Base-by-base conservation (phyloP, 352 stramenopile species). In the Phytopythium kandeliae region DNA sequence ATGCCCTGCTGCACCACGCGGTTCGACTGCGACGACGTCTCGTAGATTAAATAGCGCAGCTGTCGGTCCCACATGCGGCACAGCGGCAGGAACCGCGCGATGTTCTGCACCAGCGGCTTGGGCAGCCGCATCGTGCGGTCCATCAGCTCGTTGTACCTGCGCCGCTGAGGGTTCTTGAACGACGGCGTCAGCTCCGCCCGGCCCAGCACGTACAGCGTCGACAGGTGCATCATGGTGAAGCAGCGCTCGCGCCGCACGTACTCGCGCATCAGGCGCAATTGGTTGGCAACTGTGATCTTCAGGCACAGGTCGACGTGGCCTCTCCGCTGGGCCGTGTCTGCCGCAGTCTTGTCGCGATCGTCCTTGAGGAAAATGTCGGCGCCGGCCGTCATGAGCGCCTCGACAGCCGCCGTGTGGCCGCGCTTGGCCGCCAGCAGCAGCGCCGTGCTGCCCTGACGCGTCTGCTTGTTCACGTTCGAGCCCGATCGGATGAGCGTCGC, bases 321-420 rank as follows among this genome's bases (percentile, higher is more conserved):
- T 53, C 85, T 66, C 10, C 85, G 79, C 43, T 91, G 78, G 3
- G 85, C 85, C 28, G 79, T 93, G 50, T 95, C 82, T 4, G 79
- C 78, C 10, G 85, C 82, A 1, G 82, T 92, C 68, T 95, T 95
- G 58, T 92, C 74, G 2, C 85, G 79, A 46, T 95, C 85, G 42
- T 95, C 85, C 47, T 92, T 95, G 16, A 92, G 65, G 47, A 91
- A 95, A 42, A 95, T 92, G 46, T 95, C 85, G 0, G 85, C 85
- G 9, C 80, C 85, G 10, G 79, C 78, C 2, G 77, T 92, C 60
- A 93, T 71, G 12, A 95, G 54, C 7, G 80, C 75, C 59, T 90
- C 79, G 2, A 95, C 83, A 11, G 85, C 82, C 19, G 74, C 67
- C 7, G 78, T 86, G 41, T 95, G 85, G 2, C 85, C 85, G 7